A percentile compares a stretch with the other conserved stretches of the same genome.
These are phyloP conservation scores for Fomitopsis palustris DNA, from an alignment of 1,284 basidiomycete species.

Conservation along the genomic window DNA sequence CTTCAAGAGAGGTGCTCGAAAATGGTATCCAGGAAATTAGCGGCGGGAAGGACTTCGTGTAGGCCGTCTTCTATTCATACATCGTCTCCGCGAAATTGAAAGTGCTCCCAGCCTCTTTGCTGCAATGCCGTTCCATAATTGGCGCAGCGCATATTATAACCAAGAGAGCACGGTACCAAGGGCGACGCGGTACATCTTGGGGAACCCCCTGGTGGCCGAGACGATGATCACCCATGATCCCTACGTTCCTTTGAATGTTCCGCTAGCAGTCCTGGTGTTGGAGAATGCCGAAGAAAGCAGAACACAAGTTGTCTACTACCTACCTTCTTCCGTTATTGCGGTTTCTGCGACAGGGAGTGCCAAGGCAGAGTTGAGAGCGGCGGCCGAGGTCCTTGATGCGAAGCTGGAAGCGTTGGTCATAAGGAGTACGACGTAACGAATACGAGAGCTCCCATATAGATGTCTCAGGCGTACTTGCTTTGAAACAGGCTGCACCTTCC, in stretches of 20 bases:
- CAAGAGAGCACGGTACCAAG: slow-evolving; percentile 24
- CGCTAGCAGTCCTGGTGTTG: slow-evolving; percentile 43
- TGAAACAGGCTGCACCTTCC: neutral
- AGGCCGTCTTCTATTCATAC: slow-evolving; percentile 12
- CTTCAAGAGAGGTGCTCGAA: slow-evolving; percentile 37
- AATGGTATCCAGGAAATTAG: slow-evolving; percentile 25
- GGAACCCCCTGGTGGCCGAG: slow-evolving; percentile 52
- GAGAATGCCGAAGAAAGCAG: slow-evolving; percentile 37
- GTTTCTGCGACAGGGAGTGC: slow-evolving; percentile 15
- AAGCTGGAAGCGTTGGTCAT: slow-evolving; percentile 43
- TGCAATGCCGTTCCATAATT: slow-evolving; percentile 36
- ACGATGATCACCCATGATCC: slow-evolving; percentile 43
- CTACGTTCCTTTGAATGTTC: slow-evolving; percentile 41
- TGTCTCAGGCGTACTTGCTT: neutral
- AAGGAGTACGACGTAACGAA: slow-evolving; percentile 9
- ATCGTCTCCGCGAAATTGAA: neutral
- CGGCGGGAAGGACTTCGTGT: slow-evolving; percentile 44
- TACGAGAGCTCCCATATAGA: neutral
- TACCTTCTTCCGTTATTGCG: slow-evolving; percentile 41
- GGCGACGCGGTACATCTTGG: slow-evolving; percentile 43
- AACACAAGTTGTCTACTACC: slow-evolving; percentile 45
- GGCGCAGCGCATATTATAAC: slow-evolving; percentile 35
- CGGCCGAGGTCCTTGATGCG: slow-evolving; percentile 36
- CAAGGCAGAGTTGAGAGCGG: slow-evolving; percentile 32
- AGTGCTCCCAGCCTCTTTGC: slow-evolving; percentile 39